Base-by-base conservation (phyloP, 1,139 yeast species). In the Diutina neorugosa region DNA sequence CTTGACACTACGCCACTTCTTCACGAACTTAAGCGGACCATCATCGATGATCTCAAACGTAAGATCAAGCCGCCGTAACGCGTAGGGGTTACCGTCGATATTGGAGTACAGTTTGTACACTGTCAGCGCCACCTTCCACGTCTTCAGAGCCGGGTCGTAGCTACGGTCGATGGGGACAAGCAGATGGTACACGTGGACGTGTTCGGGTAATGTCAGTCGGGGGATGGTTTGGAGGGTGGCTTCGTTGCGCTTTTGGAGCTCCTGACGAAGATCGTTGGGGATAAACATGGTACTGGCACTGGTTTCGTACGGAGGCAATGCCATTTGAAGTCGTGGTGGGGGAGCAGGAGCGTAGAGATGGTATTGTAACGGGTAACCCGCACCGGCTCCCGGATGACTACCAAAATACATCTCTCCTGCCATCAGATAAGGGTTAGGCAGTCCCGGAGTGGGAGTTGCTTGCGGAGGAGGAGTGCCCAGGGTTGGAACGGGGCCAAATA, bases 331-430 rank as follows among this genome's bases (percentile, higher is more conserved):
- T 58, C 86, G 81, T 27, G 91, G 91, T 4, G 95, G 94, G 3
- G 96, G 88, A 19, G 81, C 79, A 1, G 98, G 97, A 0, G 97
- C 95, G 66, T 91, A 91, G 52, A 90, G 69, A 66, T 91, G 96
- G 63, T 88, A 87, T 62, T 90, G 93, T 52, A 89, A 70, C 1
- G 96, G 93, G 60, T 74, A 84, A 56, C 41, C 53, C 25, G 59
- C 51, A 68, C 60, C 4, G 63, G 55, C 20, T 64, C 57, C 27
- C 56, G 57, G 40, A 56, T 63, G 25, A 53, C 56, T 54, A 55
- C 54, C 37, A 27, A 46, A 46, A 11, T 27, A 46, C 37, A 46
- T 27, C 18, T 46, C 50, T 3, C 37, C 40, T 8, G 37, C 50
- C 50, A 46, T 46, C 12, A 18, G 14, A 16, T 46, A 46, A 16